Evolutionary conservation across 371 early-diverging fungal species (phyloP).

Genomic region (Mucor sp.): DNA sequence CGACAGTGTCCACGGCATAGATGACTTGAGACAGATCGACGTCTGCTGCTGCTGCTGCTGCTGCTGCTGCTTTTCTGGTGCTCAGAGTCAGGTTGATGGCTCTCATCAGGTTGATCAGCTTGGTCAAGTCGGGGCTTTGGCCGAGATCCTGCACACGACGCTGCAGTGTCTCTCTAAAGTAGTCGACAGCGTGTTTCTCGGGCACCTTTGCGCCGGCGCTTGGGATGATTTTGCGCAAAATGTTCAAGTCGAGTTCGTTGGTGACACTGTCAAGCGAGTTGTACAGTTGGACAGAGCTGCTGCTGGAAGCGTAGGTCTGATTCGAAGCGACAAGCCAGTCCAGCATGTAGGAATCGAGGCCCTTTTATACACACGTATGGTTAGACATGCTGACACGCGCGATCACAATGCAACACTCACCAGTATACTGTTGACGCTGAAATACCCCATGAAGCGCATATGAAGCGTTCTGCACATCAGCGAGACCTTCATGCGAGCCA

Average conservation of each 20-base stretch:
- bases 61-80: slow-evolving; percentile 19
- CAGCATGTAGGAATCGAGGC: slow-evolving; percentile 10
- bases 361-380: slow-evolving; percentile 13
- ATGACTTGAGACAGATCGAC: slow-evolving; percentile 13
- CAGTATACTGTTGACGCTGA: slow-evolving; percentile 42
- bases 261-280: slow-evolving; percentile 12
- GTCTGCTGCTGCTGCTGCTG: too few relatives aligned
- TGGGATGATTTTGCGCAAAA: slow-evolving; percentile 15
- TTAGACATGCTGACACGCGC: neutral
- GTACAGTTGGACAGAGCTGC: neutral
- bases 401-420: slow-evolving; percentile 17
- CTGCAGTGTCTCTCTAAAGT: slow-evolving; percentile 7
- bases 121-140: neutral
- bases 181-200: slow-evolving; percentile 4
- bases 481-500: slow-evolving; percentile 31
- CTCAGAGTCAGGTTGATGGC: slow-evolving; percentile 10
- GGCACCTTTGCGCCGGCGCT: slow-evolving; percentile 10
- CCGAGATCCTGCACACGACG: slow-evolving; percentile 8
- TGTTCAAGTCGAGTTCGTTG: slow-evolving; percentile 15
- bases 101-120: slow-evolving; percentile 13
- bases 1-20: slow-evolving; percentile 16
- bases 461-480: slow-evolving; percentile 41
- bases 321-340: slow-evolving; percentile 36
- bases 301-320: slow-evolving; percentile 1
- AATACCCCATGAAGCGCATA: slow-evolving; percentile 38